These are phyloP conservation scores for Pyrrhoderma noxium DNA, from an alignment of 1,284 basidiomycete genomes.

Conservation along the genomic window DNA sequence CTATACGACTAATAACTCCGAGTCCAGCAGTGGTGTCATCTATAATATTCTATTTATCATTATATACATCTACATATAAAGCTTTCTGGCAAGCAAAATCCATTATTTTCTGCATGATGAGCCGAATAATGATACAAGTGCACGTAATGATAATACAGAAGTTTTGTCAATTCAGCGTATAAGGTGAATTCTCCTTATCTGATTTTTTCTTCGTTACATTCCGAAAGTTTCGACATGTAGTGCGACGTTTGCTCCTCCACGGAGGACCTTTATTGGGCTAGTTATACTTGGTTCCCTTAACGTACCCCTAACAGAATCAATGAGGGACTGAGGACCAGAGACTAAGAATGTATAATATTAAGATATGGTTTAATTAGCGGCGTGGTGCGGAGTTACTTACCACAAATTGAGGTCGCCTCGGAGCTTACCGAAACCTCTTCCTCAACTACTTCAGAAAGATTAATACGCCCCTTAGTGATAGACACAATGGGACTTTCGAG, in stretches of 20 bases:
- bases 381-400: slow-evolving; percentile 1
- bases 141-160: too few relatives aligned
- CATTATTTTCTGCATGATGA: too few relatives aligned
- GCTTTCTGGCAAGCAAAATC: too few relatives aligned
- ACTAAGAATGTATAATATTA: background rate
- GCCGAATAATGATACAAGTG: too few relatives aligned
- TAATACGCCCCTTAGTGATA: background rate
- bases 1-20: too few relatives aligned
- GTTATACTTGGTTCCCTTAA: slow-evolving; percentile 2
- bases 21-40: too few relatives aligned
- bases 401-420: slow-evolving; percentile 2
- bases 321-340: slow-evolving; percentile 12
- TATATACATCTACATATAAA: too few relatives aligned
- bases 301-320: slow-evolving; percentile 5
- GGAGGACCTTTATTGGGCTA: background rate
- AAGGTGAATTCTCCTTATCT: too few relatives aligned
- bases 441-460: background rate
- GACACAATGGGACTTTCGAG: background rate
- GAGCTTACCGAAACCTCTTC: background rate
- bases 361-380: background rate
- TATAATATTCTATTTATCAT: too few relatives aligned
- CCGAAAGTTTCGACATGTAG: slow-evolving; percentile 15
- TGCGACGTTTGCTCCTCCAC: slow-evolving; percentile 10
- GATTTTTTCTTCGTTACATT: background rate
- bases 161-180: too few relatives aligned